Conservation (phyloP, 129 eudicot species). For the Lactuca saligna region DNA sequence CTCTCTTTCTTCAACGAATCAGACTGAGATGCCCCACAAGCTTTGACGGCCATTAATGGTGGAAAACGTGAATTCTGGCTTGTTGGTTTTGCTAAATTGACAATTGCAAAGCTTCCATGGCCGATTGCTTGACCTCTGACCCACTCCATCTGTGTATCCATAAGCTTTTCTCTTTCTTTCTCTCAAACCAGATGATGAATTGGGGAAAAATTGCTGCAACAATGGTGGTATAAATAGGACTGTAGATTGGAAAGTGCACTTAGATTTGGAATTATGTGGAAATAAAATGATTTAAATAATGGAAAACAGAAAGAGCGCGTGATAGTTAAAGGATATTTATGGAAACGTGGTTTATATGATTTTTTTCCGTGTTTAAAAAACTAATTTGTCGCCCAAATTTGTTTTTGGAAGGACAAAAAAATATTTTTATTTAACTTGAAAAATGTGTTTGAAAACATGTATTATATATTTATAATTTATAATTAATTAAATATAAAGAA, state of each 20-base stretch:
- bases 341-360: slow-evolving; percentile 28
- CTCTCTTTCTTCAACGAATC: slow-evolving; percentile 48
- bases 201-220: slow-evolving; percentile 14
- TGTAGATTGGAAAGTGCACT: background rate
- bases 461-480: background rate
- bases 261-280: slow-evolving; percentile 13
- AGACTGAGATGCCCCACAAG: slow-evolving; percentile 43
- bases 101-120: slow-evolving; percentile 74
- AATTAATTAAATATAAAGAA: background rate
- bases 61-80: slow-evolving; percentile 27
- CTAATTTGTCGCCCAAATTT: background rate
- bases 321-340: slow-evolving; percentile 29
- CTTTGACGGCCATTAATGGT: slow-evolving; percentile 62
- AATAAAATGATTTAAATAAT: background rate
- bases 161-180: background rate
- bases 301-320: slow-evolving; percentile 34
- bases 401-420: background rate
- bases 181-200: background rate
- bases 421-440: background rate
- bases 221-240: slow-evolving; percentile 18
- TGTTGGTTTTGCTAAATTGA: slow-evolving; percentile 59
- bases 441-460: background rate
- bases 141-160: slow-evolving; percentile 53
- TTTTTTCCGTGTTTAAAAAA: background rate
- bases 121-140: slow-evolving; percentile 60